phyloP scores from a whole-genome alignment of 768 basidiomycete species.

The Nevesoporus exiguus region DNA sequence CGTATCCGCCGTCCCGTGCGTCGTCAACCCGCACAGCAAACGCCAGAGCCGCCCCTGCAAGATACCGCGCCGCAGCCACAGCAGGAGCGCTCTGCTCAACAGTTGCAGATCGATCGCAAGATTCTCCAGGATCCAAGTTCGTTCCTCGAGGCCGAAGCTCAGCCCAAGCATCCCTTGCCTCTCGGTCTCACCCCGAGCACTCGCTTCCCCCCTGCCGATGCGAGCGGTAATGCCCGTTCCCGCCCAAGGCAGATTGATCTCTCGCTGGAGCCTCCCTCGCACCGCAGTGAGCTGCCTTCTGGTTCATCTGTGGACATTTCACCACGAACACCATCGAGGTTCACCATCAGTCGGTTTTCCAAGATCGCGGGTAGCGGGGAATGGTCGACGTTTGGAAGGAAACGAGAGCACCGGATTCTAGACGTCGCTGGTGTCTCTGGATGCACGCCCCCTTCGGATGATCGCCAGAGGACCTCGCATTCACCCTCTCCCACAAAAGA shows the following conservation, averaged over 20 bases:
- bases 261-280: neutral
- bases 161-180: conserved; percentile 8
- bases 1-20: conserved; percentile 31
- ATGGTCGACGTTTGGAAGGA: conserved; percentile 38
- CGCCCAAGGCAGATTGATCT: conserved; percentile 4
- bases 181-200: conserved; percentile 28
- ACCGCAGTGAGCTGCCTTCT: neutral
- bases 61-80: neutral
- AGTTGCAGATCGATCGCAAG: conserved; percentile 21
- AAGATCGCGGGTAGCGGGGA: conserved; percentile 19
- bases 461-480: conserved; percentile 11
- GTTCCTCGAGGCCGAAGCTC: conserved; percentile 19
- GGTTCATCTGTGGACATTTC: conserved; percentile 8
- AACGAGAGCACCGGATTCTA: conserved; percentile 12
- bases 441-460: conserved; percentile 8
- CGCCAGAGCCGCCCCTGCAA: conserved; percentile 13
- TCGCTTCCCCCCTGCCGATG: conserved; percentile 16
- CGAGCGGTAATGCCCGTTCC: conserved; percentile 1
- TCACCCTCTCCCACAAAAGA: conserved; percentile 22
- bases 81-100: neutral
- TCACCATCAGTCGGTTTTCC: conserved; percentile 17
- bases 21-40: conserved; percentile 21
- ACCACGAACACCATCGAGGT: conserved; percentile 10
- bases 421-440: conserved; percentile 17
- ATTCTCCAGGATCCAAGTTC: conserved; percentile 32